phyloP scores from a whole-genome alignment of 345 rosid genomes.

The Dipteronia sinensis region DNA sequence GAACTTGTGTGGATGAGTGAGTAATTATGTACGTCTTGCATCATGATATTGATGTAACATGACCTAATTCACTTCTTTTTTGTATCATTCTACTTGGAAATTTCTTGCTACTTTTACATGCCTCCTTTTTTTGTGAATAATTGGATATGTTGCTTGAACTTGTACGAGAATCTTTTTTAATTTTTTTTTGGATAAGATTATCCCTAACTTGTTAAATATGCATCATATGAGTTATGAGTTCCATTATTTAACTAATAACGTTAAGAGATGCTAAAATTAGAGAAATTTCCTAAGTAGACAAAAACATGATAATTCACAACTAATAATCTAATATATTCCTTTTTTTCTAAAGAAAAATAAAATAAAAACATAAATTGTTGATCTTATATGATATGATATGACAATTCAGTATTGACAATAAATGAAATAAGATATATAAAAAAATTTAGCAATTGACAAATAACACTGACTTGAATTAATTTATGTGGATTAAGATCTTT shows the following conservation, averaged over 20 bases:
- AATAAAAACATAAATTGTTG: background rate
- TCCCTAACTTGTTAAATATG: background rate
- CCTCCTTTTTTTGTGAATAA: background rate
- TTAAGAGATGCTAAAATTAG: background rate
- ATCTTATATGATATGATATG: too few relatives aligned
- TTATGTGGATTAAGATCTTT: too few relatives aligned
- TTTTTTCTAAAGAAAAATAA: background rate
- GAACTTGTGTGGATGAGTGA: background rate
- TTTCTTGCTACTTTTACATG: background rate
- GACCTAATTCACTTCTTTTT: background rate
- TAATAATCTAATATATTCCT: too few relatives aligned
- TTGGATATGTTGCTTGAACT: background rate
- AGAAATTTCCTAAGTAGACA: background rate
- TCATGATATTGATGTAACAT: background rate
- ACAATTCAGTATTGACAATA: too few relatives aligned
- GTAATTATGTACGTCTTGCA: background rate
- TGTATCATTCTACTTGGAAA: background rate
- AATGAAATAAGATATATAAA: too few relatives aligned
- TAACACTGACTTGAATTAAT: too few relatives aligned
- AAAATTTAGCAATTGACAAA: too few relatives aligned
- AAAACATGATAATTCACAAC: background rate
- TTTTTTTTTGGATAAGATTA: background rate
- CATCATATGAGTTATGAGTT: background rate
- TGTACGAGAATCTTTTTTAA: background rate
- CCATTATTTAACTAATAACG: background rate